Base-by-base conservation (phyloP, 768 basidiomycete genomes). In the Lenzites betulinus region DNA sequence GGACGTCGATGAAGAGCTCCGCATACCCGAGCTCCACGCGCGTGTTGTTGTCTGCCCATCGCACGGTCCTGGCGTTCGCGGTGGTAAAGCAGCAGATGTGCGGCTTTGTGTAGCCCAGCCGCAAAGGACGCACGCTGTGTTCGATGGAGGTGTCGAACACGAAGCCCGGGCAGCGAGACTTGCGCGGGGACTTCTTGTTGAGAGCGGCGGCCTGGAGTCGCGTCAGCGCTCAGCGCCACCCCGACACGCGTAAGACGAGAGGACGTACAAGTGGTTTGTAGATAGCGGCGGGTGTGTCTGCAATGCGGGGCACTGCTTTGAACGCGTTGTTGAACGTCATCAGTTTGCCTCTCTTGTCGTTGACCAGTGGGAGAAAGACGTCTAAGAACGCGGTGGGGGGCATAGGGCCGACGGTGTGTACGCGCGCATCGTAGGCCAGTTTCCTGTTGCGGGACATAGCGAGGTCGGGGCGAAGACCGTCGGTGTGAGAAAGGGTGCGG, bases 121-220 rank as follows among this genome's bases (percentile, higher is more conserved):
- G 47, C 6, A 7, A 11, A 7, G 47, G 50, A 7, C 36, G 50
- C 12, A 36, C 20, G 12, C 22, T 35, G 11, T 35, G 51, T 9
- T 52, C 35, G 39, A 28, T 20, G 43, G 58, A 38, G 20, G 23
- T 26, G 15, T 46, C 26, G 47, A 63, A 54, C 4, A 43, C 25
- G 47, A 54, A 59, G 1, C 62, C 62, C 7, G 62, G 62, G n/a
- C 51, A 58, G 7, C 57, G 46, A 1, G 33, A 15, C 23, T 43
- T 59, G 2, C 26, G 18, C 2, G 25, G n/a, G 22, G 51, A 46
- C 8, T 1, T 26, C 18, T 46, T 33, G 25, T 51, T 51, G 1
- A 61, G 41, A 2, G 62, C 44, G 1, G 20, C n/a, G 18, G 26
- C 12, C 52, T 54, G 7, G 1, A 86, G 15, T 12, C 1, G 1